Evolutionary conservation across 371 early-diverging fungal species (phyloP).

Genomic region (Actinomortierella wolfii): DNA sequence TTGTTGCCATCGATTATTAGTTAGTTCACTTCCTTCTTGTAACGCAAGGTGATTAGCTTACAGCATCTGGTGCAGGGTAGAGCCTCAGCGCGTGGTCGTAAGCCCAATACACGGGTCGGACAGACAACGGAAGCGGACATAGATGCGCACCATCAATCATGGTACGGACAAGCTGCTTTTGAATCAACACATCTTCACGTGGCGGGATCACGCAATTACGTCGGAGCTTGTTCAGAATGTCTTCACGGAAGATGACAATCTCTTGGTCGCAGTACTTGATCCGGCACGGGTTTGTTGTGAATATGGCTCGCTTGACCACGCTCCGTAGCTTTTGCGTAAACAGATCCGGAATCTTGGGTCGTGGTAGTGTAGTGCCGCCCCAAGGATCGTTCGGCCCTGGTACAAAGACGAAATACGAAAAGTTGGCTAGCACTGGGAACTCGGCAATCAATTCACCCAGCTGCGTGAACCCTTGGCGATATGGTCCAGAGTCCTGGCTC

Average conservation of each 20-base stretch:
- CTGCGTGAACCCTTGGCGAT: conserved; percentile 67
- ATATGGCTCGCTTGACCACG: conserved; percentile 61
- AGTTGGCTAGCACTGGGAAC: conserved; percentile 68
- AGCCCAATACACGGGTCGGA: conserved; percentile 78
- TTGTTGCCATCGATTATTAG: neutral
- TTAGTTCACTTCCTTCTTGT: too few species aligned
- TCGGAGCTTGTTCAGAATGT: conserved; percentile 73
- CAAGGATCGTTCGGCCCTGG: conserved; percentile 90
- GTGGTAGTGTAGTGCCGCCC: conserved; percentile 73
- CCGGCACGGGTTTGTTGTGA: conserved; percentile 88
- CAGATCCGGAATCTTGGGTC: conserved; percentile 73
- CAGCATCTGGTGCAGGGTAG: conserved; percentile 88
- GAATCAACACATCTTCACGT: conserved; percentile 22
- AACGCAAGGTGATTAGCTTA: conserved; percentile 54
- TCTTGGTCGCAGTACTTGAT: conserved; percentile 87
- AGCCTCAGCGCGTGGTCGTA: conserved; percentile 83
- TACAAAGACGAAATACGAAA: conserved; percentile 83
- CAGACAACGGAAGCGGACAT: conserved; percentile 76
- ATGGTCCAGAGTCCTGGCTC: conserved; percentile 54
- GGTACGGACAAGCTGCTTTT: conserved; percentile 75
- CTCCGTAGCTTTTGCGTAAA: conserved; percentile 65
- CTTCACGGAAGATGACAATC: conserved; percentile 86
- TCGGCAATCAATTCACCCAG: conserved; percentile 78
- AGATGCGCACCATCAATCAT: conserved; percentile 86
- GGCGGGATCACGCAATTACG: conserved; percentile 77